phyloP scores from a whole-genome alignment of 345 rosid species.

The Sisymbrium altissimum region DNA sequence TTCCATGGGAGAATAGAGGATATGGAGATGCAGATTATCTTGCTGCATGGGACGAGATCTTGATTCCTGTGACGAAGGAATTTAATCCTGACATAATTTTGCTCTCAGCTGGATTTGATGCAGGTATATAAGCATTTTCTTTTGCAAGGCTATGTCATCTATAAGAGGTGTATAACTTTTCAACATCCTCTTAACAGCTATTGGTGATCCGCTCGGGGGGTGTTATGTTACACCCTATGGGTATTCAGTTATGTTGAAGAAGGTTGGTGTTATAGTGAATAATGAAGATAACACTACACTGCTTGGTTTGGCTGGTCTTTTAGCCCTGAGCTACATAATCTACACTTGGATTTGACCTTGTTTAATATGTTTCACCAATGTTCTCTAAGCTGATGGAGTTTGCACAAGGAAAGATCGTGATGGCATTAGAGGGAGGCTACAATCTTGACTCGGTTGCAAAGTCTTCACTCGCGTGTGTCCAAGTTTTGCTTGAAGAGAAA shows the following conservation, averaged over 20 bases:
- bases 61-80: conserved; percentile 78
- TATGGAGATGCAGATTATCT: conserved; percentile 93
- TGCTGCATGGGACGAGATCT: conserved; percentile 88
- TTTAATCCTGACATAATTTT: conserved; percentile 76
- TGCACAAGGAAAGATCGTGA: conserved; percentile 74
- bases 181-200: conserved; percentile 47
- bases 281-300: not conserved
- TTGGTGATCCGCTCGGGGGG: conserved; percentile 86
- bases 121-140: conserved; percentile 46
- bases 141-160: not conserved
- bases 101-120: conserved; percentile 93
- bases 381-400: conserved; percentile 73
- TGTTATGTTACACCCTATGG: conserved; percentile 83
- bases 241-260: conserved; percentile 61
- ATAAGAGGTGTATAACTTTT: conserved; percentile 5
- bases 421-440: conserved; percentile 96
- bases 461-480: conserved; percentile 81
- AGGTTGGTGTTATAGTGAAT: conserved; percentile 37
- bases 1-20: conserved; percentile 85
- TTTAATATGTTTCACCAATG: conserved; percentile 11
- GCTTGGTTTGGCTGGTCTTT: not conserved
- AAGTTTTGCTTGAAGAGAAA: conserved; percentile 69
- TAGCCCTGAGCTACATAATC: not conserved
- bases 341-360: not conserved
- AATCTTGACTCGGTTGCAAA: conserved; percentile 79